phyloP scores from a whole-genome alignment of 1,139 yeast genomes.

The Hyphopichia buzzinii region DNA sequence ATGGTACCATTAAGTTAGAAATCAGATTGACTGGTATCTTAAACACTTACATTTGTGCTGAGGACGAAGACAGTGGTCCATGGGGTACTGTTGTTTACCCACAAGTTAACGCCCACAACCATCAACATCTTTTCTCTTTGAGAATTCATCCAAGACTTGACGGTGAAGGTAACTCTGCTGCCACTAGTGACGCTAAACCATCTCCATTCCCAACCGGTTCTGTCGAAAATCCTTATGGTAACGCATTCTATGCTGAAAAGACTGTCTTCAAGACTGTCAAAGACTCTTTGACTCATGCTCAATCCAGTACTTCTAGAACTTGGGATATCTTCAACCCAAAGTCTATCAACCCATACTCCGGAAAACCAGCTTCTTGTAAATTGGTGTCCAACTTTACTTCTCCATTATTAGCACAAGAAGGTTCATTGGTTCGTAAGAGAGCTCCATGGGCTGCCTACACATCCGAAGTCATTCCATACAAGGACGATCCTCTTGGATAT shows the following conservation, averaged over 20 bases:
- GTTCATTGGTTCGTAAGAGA: conserved; percentile 73
- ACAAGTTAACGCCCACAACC: conserved; percentile 79
- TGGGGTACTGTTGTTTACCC: conserved; percentile 85
- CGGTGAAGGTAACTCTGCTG: conserved; percentile 74
- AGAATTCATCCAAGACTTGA: conserved; percentile 79
- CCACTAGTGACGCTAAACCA: conserved; percentile 62
- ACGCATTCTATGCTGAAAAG: conserved; percentile 64
- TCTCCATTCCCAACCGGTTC: conserved; percentile 63
- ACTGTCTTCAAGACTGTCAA: conserved; percentile 64
- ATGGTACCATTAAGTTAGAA: conserved; percentile 77
- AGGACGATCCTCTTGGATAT: conserved; percentile 48
- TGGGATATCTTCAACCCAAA: conserved; percentile 81
- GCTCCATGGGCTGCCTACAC: conserved; percentile 77
- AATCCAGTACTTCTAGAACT: conserved; percentile 62
- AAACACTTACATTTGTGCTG: conserved; percentile 63
- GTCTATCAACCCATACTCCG: conserved; percentile 63
- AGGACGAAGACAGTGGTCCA: conserved; percentile 64
- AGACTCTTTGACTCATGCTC: conserved; percentile 64
- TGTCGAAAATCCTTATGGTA: conserved; percentile 69
- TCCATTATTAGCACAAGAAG: conserved; percentile 68
- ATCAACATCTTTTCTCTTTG: conserved; percentile 79
- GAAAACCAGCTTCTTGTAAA: conserved; percentile 74
- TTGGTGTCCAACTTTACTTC: conserved; percentile 77
- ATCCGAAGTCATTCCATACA: conserved; percentile 68
- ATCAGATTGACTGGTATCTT: conserved; percentile 78